Evolutionary conservation across 371 early-diverging fungal genomes (phyloP), one percentile per base, ranked within the genome.

Genomic region (Mortierella sp.): DNA sequence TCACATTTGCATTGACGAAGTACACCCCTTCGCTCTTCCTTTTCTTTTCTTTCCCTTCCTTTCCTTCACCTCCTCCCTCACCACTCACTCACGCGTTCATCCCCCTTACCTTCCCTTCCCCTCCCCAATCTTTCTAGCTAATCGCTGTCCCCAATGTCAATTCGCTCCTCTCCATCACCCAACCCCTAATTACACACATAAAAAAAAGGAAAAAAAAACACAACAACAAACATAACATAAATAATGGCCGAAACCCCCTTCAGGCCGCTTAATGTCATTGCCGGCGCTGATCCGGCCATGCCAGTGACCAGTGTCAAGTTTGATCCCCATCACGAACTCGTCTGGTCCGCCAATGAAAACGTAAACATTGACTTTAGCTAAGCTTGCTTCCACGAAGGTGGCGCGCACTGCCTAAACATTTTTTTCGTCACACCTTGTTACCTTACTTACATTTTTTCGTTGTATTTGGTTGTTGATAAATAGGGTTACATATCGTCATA

Each of bases 291-390:
- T 83, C 83, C 80, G 5, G 73, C 84, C 48, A 74, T 52, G 24
- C 87, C 92, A 14, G 90, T 94, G 31, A 91, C 94, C 34, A 85
- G 92, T 38, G 80, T 94, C 38, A 89, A 91, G 44, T 95, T 94
- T 89, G 96, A 96, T 91, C 91, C 94, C n/a, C 91, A 92, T 72
- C 95, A 95, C 81, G 96, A 95, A 72, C 88, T 96, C 21, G 78
- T 96, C 75, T 96, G 96, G 96, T 88, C 90, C 24, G 96, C 96
- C 73, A 93, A 94, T 80, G 96, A 95, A 73, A 89, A 91, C 71
- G 96, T 95, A 92, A 58, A 13, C 19, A 19, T 16, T 21, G 31
- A 4, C 34, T 63, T 19, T 31, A 14, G 34, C 19, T 63, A 19
- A 8, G 21, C 55, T 60, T 14, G 28, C 14, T 60, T 14, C 14